These are phyloP conservation scores for Venturia nashicola DNA, from an alignment of 2,329 filamentous ascomycete genomes.

Conservation along the genomic window DNA sequence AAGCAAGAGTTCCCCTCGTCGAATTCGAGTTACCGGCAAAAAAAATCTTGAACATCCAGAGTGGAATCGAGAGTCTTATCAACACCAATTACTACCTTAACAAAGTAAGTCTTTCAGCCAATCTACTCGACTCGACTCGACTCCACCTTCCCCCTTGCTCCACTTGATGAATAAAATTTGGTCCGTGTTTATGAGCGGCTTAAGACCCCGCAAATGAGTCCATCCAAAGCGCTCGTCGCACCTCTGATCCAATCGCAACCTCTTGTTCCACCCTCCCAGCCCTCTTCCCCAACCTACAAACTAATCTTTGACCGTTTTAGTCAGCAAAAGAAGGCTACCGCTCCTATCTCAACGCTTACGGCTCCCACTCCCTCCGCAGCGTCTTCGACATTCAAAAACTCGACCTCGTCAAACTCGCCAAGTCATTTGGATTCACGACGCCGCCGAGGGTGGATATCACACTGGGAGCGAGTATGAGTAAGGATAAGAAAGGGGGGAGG, in stretches of 20 bases:
- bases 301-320: conserved; percentile 20
- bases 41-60: conserved; percentile 67
- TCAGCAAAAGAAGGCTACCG: conserved; percentile 64
- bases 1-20: conserved; percentile 81
- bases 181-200: conserved; percentile 93
- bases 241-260: conserved; percentile 45
- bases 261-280: not conserved
- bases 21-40: conserved; percentile 91
- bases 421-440: conserved; percentile 67
- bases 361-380: conserved; percentile 69
- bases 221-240: conserved; percentile 64
- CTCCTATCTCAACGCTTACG: conserved; percentile 90
- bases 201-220: conserved; percentile 83
- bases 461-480: conserved; percentile 62
- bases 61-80: conserved; percentile 85
- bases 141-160: not conserved
- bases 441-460: conserved; percentile 71
- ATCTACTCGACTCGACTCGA: not conserved
- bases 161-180: conserved; percentile 42
- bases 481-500: conserved; percentile 55
- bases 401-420: conserved; percentile 72
- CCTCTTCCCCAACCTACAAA: not conserved
- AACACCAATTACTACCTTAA: conserved; percentile 94
- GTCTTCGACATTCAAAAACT: conserved; percentile 77
- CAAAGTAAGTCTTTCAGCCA: conserved; percentile 42